A percentile compares a stretch with the other conserved stretches of the same genome.
phyloP scores from a whole-genome alignment of 257 asterid genomes.

The Ligustrum vulgare region DNA sequence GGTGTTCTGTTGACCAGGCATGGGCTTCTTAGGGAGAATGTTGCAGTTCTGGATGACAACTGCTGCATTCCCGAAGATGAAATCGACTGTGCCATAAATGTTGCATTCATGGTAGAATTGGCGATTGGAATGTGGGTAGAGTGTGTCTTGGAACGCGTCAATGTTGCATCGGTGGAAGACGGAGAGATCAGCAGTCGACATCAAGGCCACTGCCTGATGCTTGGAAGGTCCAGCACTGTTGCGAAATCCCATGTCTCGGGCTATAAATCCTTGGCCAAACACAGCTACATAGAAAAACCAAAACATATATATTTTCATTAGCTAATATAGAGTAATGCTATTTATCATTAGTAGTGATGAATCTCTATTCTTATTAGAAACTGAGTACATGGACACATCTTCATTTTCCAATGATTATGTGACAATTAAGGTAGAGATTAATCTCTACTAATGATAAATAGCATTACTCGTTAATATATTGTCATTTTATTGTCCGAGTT shows the following conservation, averaged over 20 bases:
- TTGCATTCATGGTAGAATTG: conserved; percentile 19
- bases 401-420: too few species aligned
- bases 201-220: conserved; percentile 18
- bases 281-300: neutral
- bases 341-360: too few species aligned
- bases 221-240: conserved; percentile 13
- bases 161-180: conserved; percentile 19
- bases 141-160: conserved; percentile 20
- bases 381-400: too few species aligned
- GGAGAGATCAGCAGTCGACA: conserved; percentile 18
- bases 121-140: conserved; percentile 16
- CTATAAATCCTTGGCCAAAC: conserved; percentile 1
- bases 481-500: too few species aligned
- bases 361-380: too few species aligned
- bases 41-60: conserved; percentile 21
- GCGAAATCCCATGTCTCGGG: conserved; percentile 15
- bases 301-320: neutral
- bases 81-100: conserved; percentile 17
- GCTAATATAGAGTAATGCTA: too few species aligned
- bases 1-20: conserved; percentile 20
- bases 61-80: conserved; percentile 18
- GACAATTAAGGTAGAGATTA: too few species aligned
- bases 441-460: too few species aligned
- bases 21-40: conserved; percentile 16
- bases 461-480: too few species aligned